Conservation (phyloP, 2,329 filamentous ascomycete species). For the Epichloe amarillans region DNA sequence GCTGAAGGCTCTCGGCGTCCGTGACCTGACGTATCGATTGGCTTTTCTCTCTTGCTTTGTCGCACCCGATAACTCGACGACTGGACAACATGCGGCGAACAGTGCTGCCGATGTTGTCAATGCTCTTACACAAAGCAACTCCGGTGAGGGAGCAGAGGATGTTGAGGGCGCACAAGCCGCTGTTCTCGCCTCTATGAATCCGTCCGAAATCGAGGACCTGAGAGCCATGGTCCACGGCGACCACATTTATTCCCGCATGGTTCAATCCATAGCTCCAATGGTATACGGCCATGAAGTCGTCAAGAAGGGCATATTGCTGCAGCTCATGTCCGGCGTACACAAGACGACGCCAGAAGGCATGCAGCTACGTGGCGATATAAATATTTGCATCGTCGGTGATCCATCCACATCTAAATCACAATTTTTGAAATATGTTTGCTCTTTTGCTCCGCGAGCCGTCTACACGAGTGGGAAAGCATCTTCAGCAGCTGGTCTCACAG, state of each 20-base stretch:
- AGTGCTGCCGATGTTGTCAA: slow-evolving; percentile 68
- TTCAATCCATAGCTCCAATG: slow-evolving; percentile 90
- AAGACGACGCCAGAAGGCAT: slow-evolving; percentile 90
- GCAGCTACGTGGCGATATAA: slow-evolving; percentile 92
- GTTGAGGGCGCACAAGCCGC: slow-evolving; percentile 81
- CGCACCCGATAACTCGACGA: slow-evolving; percentile 70
- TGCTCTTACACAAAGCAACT: slow-evolving; percentile 52
- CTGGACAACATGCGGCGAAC: slow-evolving; percentile 55
- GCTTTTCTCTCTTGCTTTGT: slow-evolving; percentile 98
- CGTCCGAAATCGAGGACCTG: slow-evolving; percentile 80
- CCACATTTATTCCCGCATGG: slow-evolving; percentile 84
- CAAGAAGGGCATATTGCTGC: slow-evolving; percentile 89
- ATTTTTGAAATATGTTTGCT: slow-evolving; percentile 96
- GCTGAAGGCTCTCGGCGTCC: slow-evolving; percentile 82
- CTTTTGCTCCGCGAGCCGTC: slow-evolving; percentile 87
- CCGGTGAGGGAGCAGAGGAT: slow-evolving; percentile 52
- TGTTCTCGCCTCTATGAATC: slow-evolving; percentile 73
- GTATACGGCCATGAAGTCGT: slow-evolving; percentile 96
- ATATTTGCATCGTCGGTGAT: slow-evolving; percentile 96
- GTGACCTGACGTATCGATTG: slow-evolving; percentile 86
- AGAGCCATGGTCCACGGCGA: slow-evolving; percentile 89
- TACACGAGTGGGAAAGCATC: slow-evolving; percentile 98
- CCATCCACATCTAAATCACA: slow-evolving; percentile 96
- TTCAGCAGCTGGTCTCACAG: slow-evolving; percentile 91
- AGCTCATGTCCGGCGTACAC: slow-evolving; percentile 89